Evolutionary conservation across 805 yeast genomes (phyloP).

Genomic region (Candida andamanensis): DNA sequence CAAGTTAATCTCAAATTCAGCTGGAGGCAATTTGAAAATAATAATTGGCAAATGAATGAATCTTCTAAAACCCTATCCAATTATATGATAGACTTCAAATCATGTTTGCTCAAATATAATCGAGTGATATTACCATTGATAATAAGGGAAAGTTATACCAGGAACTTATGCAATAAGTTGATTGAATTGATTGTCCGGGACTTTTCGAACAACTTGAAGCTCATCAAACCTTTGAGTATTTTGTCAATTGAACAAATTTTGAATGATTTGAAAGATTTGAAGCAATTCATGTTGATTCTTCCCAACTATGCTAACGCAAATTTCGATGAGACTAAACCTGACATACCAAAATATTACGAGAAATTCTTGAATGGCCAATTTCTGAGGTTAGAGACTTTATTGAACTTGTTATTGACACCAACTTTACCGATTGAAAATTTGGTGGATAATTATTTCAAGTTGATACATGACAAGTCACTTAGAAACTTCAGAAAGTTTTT

Average conservation of each 20-base stretch:
- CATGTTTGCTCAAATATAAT: slow-evolving; percentile 42
- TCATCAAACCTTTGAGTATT: slow-evolving; percentile 62
- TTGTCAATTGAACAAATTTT: slow-evolving; percentile 76
- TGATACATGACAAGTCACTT: slow-evolving; percentile 60
- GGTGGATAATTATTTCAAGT: slow-evolving; percentile 58
- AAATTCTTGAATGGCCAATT: slow-evolving; percentile 42
- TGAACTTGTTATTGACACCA: slow-evolving; percentile 63
- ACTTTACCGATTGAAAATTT: slow-evolving; percentile 57
- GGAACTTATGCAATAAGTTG: slow-evolving; percentile 71
- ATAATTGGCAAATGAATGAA: slow-evolving; percentile 62
- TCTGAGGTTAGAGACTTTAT: slow-evolving; percentile 50
- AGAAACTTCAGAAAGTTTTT: slow-evolving; percentile 62
- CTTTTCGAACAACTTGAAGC: slow-evolving; percentile 52
- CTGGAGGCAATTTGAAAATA: slow-evolving; percentile 80
- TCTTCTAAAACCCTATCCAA: slow-evolving; percentile 69
- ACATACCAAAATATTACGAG: slow-evolving; percentile 22
- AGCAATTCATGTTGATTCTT: slow-evolving; percentile 44
- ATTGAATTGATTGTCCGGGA: slow-evolving; percentile 59
- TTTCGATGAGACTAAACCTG: slow-evolving; percentile 15
- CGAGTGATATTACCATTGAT: slow-evolving; percentile 50
- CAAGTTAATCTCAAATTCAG: slow-evolving; percentile 57
- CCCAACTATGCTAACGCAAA: slow-evolving; percentile 39
- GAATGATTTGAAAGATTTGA: slow-evolving; percentile 64
- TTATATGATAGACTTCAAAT: slow-evolving; percentile 57
- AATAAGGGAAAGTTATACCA: slow-evolving; percentile 62